phyloP scores from a whole-genome alignment of 495 filamentous ascomycete genomes.

The Aspergillus indologenus region DNA sequence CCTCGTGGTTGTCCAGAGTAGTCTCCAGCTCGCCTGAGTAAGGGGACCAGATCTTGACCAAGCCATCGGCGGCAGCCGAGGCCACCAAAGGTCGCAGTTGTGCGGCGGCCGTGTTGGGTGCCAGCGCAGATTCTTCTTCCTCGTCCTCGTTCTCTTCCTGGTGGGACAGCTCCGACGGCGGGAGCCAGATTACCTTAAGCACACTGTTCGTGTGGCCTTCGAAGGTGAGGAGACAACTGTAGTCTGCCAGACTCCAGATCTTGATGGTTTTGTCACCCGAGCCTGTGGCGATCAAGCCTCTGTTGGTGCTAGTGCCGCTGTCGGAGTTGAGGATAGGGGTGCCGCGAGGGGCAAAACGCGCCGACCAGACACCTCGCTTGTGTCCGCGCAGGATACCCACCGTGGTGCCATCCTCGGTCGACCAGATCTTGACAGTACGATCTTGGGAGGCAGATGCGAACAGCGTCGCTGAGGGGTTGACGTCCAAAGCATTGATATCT shows the following conservation, averaged over 20 bases:
- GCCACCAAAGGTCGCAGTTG: slow-evolving; percentile 61
- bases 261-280: slow-evolving; percentile 95
- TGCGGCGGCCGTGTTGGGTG: slow-evolving; percentile 23
- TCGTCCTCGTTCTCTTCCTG: slow-evolving; percentile 28
- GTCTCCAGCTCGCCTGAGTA: slow-evolving; percentile 73
- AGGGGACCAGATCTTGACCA: slow-evolving; percentile 94
- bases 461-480: slow-evolving; percentile 62
- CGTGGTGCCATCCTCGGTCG: slow-evolving; percentile 78
- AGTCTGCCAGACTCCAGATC: slow-evolving; percentile 91
- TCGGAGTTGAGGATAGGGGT: slow-evolving; percentile 71
- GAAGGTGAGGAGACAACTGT: slow-evolving; percentile 87
- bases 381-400: slow-evolving; percentile 89
- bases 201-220: slow-evolving; percentile 96
- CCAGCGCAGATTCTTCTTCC: slow-evolving; percentile 35
- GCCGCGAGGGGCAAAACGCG: slow-evolving; percentile 76
- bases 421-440: slow-evolving; percentile 95
- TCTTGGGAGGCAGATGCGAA: slow-evolving; percentile 98
- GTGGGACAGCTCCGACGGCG: slow-evolving; percentile 49
- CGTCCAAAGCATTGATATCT: slow-evolving; percentile 93
- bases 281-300: slow-evolving; percentile 79
- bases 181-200: slow-evolving; percentile 88
- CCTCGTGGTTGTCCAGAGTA: slow-evolving; percentile 93
- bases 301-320: slow-evolving; percentile 55
- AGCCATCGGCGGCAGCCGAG: slow-evolving; percentile 87
- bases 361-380: slow-evolving; percentile 90